Evolutionary conservation across 75 land plant genomes (phyloP), one percentile per base, ranked within the genome.

Genomic region (Selaginella moellendorffii): DNA sequence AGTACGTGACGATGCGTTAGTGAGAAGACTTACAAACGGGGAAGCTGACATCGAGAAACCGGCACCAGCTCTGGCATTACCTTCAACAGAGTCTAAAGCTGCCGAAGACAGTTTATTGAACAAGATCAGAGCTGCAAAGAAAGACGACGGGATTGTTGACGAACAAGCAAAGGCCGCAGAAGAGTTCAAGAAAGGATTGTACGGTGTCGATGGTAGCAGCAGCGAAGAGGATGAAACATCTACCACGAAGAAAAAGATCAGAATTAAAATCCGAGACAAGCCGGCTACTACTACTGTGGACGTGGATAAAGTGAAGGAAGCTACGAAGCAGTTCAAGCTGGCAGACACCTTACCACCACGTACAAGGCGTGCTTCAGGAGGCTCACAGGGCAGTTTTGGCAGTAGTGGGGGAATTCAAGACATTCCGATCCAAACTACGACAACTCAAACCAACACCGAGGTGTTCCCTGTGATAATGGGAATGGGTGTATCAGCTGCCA

Each of bases 191-290:
- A 95, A 82, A 53, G 71, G 88, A 22, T 27, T 83, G 62, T 83
- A 77, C 71, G 81, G 80, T 67, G 68, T 31, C 25, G 78, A 63
- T 52, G 85, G 79, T 76, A 83, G 71, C 76, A 85, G 93, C 68
- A 95, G 99, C 68, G 93, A 95, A 54, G 99, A 95, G 65, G 99
- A 84, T 20, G 87, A 93, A 51, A 86, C 86, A 62, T 72, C 68
- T 30, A 54, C 71, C 29, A 64, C 78, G 53, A 88, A 82, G 58
- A 74, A 78, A 59, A 77, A 69, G 18, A 83, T 95, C 53, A 79
- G 70, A 58, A 89, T 95, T 30, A 53, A 42, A 26, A 71, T 71
- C 31, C 81, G 81, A 24, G 87, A 84, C 25, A 90, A 82, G 69
- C 96, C 87, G 52, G 52, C 74, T 53, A 51, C 79, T 23, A 14